Evolutionary conservation across 176 grass and related monocot genomes (phyloP).

Genomic region (Oryza coarctata): DNA sequence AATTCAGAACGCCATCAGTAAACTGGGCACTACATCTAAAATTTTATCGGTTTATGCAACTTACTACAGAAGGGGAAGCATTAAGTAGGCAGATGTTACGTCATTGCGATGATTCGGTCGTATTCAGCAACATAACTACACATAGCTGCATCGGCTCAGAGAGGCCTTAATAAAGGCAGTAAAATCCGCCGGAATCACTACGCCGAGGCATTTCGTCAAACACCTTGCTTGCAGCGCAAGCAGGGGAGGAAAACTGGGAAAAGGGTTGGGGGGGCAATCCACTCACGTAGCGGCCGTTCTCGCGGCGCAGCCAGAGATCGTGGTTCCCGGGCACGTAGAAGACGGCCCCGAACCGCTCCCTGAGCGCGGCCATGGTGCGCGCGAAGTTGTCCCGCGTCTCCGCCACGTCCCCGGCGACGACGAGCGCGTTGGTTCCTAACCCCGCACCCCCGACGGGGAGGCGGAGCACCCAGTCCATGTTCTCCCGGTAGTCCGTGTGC

Average conservation of each 20-base stretch:
- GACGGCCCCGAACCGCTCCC: constrained; percentile 55
- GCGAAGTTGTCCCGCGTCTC: constrained; percentile 75
- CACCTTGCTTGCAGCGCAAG: constrained; percentile 29
- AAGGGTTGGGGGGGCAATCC: neutral
- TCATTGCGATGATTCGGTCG: neutral
- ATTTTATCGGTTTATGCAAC: neutral
- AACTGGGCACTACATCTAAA: neutral
- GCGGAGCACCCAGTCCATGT: constrained; percentile 93
- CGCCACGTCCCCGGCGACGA: constrained; percentile 86
- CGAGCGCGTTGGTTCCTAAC: constrained; percentile 51
- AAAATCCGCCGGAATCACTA: neutral
- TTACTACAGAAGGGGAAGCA: neutral
- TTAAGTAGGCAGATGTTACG: neutral
- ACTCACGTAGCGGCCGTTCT: constrained; percentile 74
- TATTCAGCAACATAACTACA: neutral
- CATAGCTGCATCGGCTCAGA: neutral
- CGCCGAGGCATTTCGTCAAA: constrained; percentile 43
- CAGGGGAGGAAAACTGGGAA: neutral
- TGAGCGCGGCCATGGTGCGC: constrained; percentile 69
- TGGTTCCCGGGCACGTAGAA: constrained; percentile 96
- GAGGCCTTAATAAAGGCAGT: neutral
- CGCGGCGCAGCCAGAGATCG: constrained; percentile 86
- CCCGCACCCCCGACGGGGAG: constrained; percentile 37
- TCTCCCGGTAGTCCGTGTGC: constrained; percentile 87
- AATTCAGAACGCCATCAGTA: neutral